A percentile compares a stretch with the other conserved stretches of the same genome.
Conservation (phyloP, 1,139 yeast species). For the Yamadazyma oceani region DNA sequence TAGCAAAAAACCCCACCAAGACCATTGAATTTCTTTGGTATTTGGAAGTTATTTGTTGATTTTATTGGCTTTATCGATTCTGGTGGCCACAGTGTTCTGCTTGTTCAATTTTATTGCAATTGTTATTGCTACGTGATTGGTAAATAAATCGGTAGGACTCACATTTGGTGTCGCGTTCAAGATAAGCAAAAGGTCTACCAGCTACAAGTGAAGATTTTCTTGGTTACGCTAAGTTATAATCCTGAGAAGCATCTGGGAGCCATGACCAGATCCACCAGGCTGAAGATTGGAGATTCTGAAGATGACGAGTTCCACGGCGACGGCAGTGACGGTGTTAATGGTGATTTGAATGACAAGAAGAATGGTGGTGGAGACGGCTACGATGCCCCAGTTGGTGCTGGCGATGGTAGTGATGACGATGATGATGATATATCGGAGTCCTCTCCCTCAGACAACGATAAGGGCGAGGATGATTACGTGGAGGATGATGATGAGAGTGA, state of each 20-base stretch:
- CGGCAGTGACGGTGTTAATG: too few relatives aligned
- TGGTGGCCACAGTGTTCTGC: too few relatives aligned
- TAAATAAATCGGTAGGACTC: too few relatives aligned
- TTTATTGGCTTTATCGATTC: too few relatives aligned
- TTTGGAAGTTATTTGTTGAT: too few relatives aligned
- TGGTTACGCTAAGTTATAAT: constrained; percentile 15
- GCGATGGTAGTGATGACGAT: constrained; percentile 1
- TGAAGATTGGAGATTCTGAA: constrained; percentile 8
- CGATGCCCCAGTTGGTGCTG: constrained; percentile 1
- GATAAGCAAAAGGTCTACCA: too few relatives aligned
- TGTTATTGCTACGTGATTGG: too few relatives aligned
- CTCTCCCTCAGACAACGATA: constrained; percentile 16
- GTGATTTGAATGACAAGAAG: constrained; percentile 2
- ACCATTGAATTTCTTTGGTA: too few relatives aligned
- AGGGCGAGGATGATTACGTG: constrained; percentile 16
- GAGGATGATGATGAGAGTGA: constrained; percentile 35
- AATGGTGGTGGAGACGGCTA: background rate
- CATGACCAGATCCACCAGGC: constrained; percentile 13
- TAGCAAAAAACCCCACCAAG: too few relatives aligned
- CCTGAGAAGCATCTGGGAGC: constrained; percentile 6
- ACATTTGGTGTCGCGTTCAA: constrained; percentile 1
- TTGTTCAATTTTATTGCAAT: too few relatives aligned
- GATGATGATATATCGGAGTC: constrained; percentile 12
- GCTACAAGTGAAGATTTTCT: constrained; percentile 13
- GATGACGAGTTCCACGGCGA: constrained; percentile 13